Evolutionary conservation across 208 protist genomes (phyloP), one percentile per base, ranked within the genome.

Genomic region (Tritrichomonas foetus): DNA sequence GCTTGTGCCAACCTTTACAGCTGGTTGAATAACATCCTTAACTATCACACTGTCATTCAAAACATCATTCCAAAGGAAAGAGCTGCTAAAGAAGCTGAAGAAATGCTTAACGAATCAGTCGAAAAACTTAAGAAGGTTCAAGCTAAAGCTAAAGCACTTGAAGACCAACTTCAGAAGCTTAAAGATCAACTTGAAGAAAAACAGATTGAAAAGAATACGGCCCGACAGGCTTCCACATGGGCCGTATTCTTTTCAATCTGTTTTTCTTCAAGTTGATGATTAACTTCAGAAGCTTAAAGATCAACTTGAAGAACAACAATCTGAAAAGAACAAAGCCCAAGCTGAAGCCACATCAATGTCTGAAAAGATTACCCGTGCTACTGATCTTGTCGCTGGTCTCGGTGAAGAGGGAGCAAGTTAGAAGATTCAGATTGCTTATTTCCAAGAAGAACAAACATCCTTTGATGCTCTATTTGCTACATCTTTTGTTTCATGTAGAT

Each of bases 401-500:
- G 96, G 97, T 2, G 97, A 97, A 94, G 98, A 99, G 96, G 98
- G 98, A 93, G 97, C 98, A 66, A 97, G 98, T 80, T 99, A 98
- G 98, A 97, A 96, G 72, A 95, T 97, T 57, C 97, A 96, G 36
- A 98, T 99, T 93, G 95, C 97, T 84, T 95, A 97, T 47, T 96
- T 99, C 57, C 96, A 98, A 95, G 95, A 97, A 50, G 95, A 96
- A 30, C 97, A 97, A 1, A 96, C 95, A 36, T 97, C 98, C 39
- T 96, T 99, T 13, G 98, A 99, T 95, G 98, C 99, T 61, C 96
- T 99, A 92, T 95, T 99, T 27, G 96, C 97, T 14, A 96, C 98
- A 3, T 98, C 98, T 0, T 99, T 99, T 94, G 97, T 99, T 74
- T 98, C 97, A 41, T 99, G 99, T 96, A 98, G 99, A 95, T 98